Evolutionary conservation across 2,329 filamentous ascomycete genomes (phyloP).

Genomic region (Exophiala spinifera): DNA sequence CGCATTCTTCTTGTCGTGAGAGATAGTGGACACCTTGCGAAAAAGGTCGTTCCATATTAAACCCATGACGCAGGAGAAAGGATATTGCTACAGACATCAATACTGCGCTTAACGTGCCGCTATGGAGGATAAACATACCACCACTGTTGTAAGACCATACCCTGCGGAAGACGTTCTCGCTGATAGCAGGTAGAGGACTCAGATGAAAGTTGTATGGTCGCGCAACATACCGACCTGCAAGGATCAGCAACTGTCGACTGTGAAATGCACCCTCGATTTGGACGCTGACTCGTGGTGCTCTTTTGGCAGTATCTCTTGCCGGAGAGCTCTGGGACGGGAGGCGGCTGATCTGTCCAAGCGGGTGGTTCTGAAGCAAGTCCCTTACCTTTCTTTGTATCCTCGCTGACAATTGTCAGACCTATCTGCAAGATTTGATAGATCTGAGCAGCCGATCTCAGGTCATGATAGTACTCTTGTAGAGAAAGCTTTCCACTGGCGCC

Average conservation of each 20-base stretch:
- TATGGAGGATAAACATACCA: conserved; percentile 32
- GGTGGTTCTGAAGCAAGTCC: no score
- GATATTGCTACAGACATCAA: conserved; percentile 49
- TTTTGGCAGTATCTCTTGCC: no score
- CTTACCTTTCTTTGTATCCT: conserved; percentile 52
- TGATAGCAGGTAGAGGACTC: conserved; percentile 52
- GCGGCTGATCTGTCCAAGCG: no score
- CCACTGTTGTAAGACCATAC: conserved; percentile 58
- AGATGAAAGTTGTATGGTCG: conserved; percentile 65
- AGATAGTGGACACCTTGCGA: conserved; percentile 59
- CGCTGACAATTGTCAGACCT: conserved; percentile 63
- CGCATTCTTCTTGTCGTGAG: conserved; percentile 56
- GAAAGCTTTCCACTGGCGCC: conserved; percentile 40
- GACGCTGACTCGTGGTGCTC: no score
- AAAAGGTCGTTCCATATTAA: conserved; percentile 58
- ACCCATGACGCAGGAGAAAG: conserved; percentile 59
- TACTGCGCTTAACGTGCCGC: background rate
- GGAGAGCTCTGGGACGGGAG: no score
- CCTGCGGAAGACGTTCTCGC: conserved; percentile 57
- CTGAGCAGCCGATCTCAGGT: conserved; percentile 59
- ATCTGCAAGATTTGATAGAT: conserved; percentile 64
- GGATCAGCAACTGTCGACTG: conserved; percentile 1
- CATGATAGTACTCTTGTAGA: conserved; percentile 60
- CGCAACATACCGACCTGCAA: conserved; percentile 52
- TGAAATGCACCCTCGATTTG: no score